Base-by-base conservation (phyloP, 192 early-diverging fungal species). In the Coemansia sp. region DNA sequence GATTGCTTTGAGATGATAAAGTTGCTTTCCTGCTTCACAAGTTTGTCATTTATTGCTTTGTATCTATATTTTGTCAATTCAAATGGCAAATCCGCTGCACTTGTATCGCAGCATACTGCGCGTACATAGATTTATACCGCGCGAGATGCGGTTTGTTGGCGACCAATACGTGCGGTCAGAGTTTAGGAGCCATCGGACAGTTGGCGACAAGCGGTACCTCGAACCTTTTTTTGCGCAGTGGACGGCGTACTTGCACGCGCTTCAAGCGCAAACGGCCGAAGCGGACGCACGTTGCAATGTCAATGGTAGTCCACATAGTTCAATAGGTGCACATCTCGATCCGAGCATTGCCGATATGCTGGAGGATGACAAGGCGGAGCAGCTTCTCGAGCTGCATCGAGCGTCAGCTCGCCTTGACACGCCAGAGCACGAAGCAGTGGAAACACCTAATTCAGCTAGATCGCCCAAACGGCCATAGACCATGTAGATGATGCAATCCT, bases 111-210 rank as follows among this genome's bases (percentile, higher is more conserved):
- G 50, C 27, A 71, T 78, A 34, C 46, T 78, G 23, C 56, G 69
- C 2, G 33, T 41, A 9, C 75, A 78, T 35, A 51, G 75, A 21
- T 53, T 39, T 32, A 53, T 78, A 31, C 75, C 75, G 9, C 63
- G 57, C 9, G 60, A 71, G 38, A 67, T 78, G 41, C 58, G 75
- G 47, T 78, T 71, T 61, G 60, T 78, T n/a, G 75, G 75, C 15
- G 75, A 78, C 57, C 68, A 78, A 49, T 78, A 78, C 39, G 75
- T 78, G 26, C 57, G 64, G 9, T 53, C 63, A 11, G 75, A 78
- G 56, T 78, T 78, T 36, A 52, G 69, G 31, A 78, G 58, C 51
- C 75, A 78, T 46, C 50, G 51, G 17, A 42, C 52, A 9, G 65
- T 78, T 11, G 72, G 56, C 4, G 75, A 78, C 13, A 53, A 52